Base-by-base conservation (phyloP, 257 asterid species). In the Euphrasia confusa region DNA sequence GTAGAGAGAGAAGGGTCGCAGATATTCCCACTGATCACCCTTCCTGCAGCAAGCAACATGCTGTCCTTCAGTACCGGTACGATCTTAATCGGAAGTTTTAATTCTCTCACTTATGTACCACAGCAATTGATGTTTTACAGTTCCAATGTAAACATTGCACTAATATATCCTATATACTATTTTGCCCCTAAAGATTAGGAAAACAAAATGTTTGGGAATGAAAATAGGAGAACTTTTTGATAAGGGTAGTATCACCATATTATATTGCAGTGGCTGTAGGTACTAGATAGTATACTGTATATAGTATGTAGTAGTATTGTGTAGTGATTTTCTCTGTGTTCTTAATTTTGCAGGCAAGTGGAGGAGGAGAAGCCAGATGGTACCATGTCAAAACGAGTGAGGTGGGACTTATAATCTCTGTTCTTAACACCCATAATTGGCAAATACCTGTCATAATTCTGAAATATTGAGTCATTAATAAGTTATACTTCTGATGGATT, bases 1-100 rank as follows among this genome's bases (percentile, higher is more conserved):
- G 99, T 68, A 83, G 99, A 83, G 99, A 93, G 80, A 81, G 99
- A 77, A 83, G 94, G 72, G 90, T 93, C 59, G 96, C 96, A 49
- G 97, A 89, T 65, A 77, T 93, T 68, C 97, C 97, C 45, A 89
- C 96, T 4, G 99, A 93, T 79, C 99, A 93, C 68, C 97, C 96
- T 39, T 93, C 99, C 58, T 93, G 99, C 85, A 93, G 97, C 86
- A 93, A 93, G 75, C 99, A 93, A 71, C 99, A 93, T 66, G 93
- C 99, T 56, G 94, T 93, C 71, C 97, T 93, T 73, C 99, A 89
- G 78, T 89, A 89, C 71, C 78, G 99, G 99, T 93, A 80, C 14
- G 71, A 52, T 63, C 58, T 42, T 53, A 54, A 54, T 58, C 15
- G 56, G 24, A 39, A 64, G 53, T 61, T 56, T n/a, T 55, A 13